These are phyloP conservation scores for Penicillium sp. DNA, from an alignment of 2,329 filamentous ascomycete species.

Conservation along the genomic window DNA sequence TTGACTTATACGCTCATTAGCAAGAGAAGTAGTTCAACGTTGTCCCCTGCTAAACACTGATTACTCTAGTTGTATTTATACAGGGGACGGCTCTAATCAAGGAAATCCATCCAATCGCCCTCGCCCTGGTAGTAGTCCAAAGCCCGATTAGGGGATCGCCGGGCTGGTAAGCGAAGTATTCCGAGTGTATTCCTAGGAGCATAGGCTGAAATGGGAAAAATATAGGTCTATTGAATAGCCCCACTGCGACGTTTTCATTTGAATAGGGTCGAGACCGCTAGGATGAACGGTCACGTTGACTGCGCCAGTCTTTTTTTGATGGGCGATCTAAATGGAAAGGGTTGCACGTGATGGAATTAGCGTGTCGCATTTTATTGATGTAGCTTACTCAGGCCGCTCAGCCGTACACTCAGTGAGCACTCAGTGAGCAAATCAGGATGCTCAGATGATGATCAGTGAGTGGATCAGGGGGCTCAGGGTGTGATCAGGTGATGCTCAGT, in stretches of 20 bases:
- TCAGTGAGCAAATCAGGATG: not conserved
- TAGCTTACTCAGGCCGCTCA: not conserved
- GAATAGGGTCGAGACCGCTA: not conserved
- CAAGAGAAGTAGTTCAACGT: not conserved
- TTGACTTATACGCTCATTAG: not conserved
- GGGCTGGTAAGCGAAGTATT: constrained; percentile 2
- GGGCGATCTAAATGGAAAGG: not conserved
- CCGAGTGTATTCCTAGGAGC: not conserved
- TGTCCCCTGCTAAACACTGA: not conserved
- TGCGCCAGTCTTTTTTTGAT: not conserved
- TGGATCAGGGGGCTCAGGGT: not conserved
- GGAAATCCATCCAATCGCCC: not conserved
- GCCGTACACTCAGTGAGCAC: not conserved
- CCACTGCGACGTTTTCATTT: not conserved
- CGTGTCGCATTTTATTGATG: constrained; percentile 3
- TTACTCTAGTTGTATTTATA: not conserved
- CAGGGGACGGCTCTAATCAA: not conserved
- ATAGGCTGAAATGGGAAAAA: not conserved
- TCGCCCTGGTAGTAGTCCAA: not conserved
- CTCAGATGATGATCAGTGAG: not conserved
- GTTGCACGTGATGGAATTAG: not conserved
- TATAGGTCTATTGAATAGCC: not conserved
- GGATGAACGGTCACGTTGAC: not conserved
- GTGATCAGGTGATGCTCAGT: too few species aligned
- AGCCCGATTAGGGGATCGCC: not conserved